Conservation (phyloP, 2,329 filamentous ascomycete species). For the Sclerotinia spermophila region DNA sequence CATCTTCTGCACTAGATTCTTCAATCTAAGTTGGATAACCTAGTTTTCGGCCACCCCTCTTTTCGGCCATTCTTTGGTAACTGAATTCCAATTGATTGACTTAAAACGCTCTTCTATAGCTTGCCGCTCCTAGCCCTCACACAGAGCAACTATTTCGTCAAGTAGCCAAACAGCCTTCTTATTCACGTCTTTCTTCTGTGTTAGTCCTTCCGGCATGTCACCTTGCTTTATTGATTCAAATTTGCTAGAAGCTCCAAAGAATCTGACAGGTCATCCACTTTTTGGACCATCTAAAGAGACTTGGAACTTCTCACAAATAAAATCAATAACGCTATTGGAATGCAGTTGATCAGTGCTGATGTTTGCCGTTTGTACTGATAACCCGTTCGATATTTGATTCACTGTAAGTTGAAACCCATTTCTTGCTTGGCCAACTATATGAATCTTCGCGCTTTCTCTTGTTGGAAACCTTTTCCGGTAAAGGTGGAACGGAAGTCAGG, state of each 20-base stretch:
- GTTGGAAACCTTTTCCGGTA: not conserved
- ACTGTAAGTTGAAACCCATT: not conserved
- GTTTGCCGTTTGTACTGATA: not conserved
- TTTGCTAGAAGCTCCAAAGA: not conserved
- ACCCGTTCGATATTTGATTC: not conserved
- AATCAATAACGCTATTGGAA: not conserved
- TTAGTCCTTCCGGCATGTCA: not conserved
- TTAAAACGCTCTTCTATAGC: rapidly evolving
- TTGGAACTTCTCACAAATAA: not conserved
- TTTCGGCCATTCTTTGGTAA: too few relatives aligned
- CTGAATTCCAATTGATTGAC: not conserved
- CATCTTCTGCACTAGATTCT: too few relatives aligned
- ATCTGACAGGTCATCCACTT: not conserved
- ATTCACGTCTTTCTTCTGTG: rapidly evolving
- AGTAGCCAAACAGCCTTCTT: not conserved
- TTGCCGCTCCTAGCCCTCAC: not conserved
- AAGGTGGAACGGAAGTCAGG: not conserved
- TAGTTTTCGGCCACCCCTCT: too few relatives aligned
- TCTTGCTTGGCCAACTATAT: too few relatives aligned
- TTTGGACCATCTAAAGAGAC: not conserved
- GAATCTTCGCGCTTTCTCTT: not conserved
- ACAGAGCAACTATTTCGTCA: not conserved
- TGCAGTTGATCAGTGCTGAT: not conserved
- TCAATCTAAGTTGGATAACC: too few relatives aligned
- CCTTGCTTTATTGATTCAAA: not conserved